Conservation (phyloP, 2,329 filamentous ascomycete species). For the Colletotrichum phormii region DNA sequence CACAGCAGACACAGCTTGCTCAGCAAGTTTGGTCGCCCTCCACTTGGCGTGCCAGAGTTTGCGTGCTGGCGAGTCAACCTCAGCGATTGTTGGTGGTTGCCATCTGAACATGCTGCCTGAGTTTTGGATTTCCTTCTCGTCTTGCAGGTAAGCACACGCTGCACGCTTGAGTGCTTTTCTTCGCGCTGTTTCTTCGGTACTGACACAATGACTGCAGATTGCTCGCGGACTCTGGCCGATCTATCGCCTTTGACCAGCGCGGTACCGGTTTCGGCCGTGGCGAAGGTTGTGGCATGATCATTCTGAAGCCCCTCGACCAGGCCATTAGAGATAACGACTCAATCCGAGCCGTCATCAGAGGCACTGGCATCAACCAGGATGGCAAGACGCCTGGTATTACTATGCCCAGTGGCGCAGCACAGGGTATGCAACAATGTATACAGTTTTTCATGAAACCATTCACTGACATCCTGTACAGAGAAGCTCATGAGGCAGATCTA, state of each 20-base stretch:
- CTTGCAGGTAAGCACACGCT: slow-evolving; percentile 49
- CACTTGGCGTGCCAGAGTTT: slow-evolving; percentile 63
- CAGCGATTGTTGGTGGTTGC: slow-evolving; percentile 60
- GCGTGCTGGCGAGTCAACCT: slow-evolving; percentile 56
- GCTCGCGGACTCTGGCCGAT: slow-evolving; percentile 64
- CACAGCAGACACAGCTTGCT: slow-evolving; percentile 64
- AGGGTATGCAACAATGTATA: slow-evolving; percentile 43
- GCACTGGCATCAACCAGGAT: slow-evolving; percentile 65
- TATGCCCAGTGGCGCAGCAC: slow-evolving; percentile 63
- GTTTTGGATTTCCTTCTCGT: slow-evolving; percentile 58
- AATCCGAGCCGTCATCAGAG: slow-evolving; percentile 63
- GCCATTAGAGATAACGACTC: slow-evolving; percentile 67
- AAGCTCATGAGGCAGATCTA: slow-evolving; percentile 55
- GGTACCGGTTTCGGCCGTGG: slow-evolving; percentile 68
- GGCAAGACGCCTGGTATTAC: slow-evolving; percentile 68
- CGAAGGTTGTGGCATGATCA: slow-evolving; percentile 66
- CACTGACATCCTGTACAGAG: slow-evolving; percentile 43
- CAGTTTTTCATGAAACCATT: not conserved
- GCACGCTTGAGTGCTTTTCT: not conserved
- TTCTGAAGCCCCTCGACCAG: slow-evolving; percentile 67
- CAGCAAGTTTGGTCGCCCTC: slow-evolving; percentile 61
- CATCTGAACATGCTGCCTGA: slow-evolving; percentile 61
- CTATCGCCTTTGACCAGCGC: slow-evolving; percentile 50
- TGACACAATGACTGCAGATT: slow-evolving; percentile 46
- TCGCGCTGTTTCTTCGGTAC: not conserved